These are phyloP conservation scores for Verticillium zaregamsianum DNA, from an alignment of 2,329 filamentous ascomycete genomes.

Conservation along the genomic window DNA sequence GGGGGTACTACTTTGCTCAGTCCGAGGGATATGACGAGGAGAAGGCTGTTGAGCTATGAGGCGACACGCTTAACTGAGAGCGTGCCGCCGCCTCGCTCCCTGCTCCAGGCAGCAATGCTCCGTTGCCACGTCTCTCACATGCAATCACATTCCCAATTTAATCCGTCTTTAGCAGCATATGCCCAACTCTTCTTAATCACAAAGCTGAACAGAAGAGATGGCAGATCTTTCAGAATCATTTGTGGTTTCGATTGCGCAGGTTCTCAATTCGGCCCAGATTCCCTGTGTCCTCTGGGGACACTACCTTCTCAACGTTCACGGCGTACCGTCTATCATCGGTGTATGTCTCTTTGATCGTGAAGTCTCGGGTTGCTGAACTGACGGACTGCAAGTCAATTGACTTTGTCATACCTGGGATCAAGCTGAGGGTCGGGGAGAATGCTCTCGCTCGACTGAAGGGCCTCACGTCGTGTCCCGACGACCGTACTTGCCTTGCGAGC, in stretches of 20 bases:
- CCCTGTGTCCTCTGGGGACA: constrained; percentile 18
- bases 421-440: background rate
- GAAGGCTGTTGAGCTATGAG: too few relatives aligned
- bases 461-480: background rate
- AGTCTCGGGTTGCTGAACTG: background rate
- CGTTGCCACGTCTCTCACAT: too few relatives aligned
- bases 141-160: too few relatives aligned
- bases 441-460: background rate
- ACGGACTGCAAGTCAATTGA: background rate
- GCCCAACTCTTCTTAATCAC: too few relatives aligned
- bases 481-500: background rate
- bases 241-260: constrained; percentile 12
- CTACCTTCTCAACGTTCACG: constrained; percentile 16
- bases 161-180: too few relatives aligned
- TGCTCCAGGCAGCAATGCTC: too few relatives aligned
- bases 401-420: background rate
- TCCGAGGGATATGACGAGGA: too few relatives aligned
- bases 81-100: too few relatives aligned
- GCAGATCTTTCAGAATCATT: constrained; percentile 6
- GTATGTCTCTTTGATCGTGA: constrained; percentile 6
- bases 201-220: background rate
- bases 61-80: too few relatives aligned
- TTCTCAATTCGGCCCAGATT: constrained; percentile 13
- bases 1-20: constrained; percentile 22
- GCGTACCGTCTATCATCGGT: constrained; percentile 17